Evolutionary conservation across 2,329 filamentous ascomycete species (phyloP), one percentile per base, ranked within the genome.

Genomic region (Aaosphaeria pasadenensis): DNA sequence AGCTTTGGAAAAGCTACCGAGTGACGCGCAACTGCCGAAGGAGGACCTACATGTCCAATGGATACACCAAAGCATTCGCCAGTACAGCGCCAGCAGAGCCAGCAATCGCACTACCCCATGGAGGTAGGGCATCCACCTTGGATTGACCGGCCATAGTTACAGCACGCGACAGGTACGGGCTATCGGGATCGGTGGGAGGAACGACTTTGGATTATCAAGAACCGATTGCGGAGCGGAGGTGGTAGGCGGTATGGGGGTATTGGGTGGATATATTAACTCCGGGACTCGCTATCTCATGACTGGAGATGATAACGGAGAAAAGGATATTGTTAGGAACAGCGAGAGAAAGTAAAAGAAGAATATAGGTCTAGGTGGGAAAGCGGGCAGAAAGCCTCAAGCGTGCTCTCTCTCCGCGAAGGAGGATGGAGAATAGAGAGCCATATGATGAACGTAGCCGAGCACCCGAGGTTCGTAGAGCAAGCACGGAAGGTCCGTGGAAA

Each of bases 11-110:
- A 36, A 5, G 9, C 17, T 24, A 29, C 11, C 24, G 33, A 30
- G 4, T 30, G 17, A n/a, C 7, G 35, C 17, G 36, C 42, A 24
- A 41, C 42, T 36, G 38, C 43, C 36, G 38, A n/a, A 46, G 35
- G 17, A 24, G 35, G 28, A 53, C 88, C 77, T 78, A 96, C 91
- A 99, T 91, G 73, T 99, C 94, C 51, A 99, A 80, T 42, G 94
- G 94, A 72, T 99, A 99, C 49, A 97, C 92, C 54, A 96, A 76
- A 40, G 91, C 88, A 77, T 99, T 99, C 49, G 94, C 94, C 50
- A 99, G 79, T 35, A 97, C 90, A 42, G 94, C 94, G 52, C 94
- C 94, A 17, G 89, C 89, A 45, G 94, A 90, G 63, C 94, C 94
- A 54, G 94, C 92, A 57, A 96, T 84, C 46, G 94, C 94, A 66